Conservation (phyloP, 495 filamentous ascomycete genomes). For the Viridothelium virens region DNA sequence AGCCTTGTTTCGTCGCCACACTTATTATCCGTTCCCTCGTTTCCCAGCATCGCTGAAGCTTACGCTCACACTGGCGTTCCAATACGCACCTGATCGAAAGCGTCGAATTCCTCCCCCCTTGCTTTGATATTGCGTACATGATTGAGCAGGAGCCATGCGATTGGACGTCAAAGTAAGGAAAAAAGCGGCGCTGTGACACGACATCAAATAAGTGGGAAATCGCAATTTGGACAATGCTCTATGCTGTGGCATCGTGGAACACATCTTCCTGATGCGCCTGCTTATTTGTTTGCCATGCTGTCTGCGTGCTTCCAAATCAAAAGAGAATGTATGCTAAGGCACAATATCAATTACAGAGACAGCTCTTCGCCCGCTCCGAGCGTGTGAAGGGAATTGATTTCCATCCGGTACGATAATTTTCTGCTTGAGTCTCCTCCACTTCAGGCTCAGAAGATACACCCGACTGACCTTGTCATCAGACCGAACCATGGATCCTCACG, state of each 20-base stretch:
- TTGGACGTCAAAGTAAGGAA: conserved; percentile 80
- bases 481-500: conserved; percentile 64
- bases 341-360: conserved; percentile 47
- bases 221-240: too few relatives aligned
- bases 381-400: conserved; percentile 97
- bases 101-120: neutral
- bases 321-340: conserved; percentile 33
- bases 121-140: neutral
- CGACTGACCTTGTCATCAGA: neutral
- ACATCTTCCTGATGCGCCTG: neutral
- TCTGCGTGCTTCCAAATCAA: conserved; percentile 14
- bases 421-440: too few relatives aligned
- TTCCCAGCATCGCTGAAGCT: neutral
- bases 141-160: conserved; percentile 49
- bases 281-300: conserved; percentile 2
- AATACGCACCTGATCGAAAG: neutral
- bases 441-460: too few relatives aligned
- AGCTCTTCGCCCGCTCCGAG: conserved; percentile 77
- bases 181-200: too few relatives aligned
- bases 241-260: too few relatives aligned
- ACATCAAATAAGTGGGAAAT: too few relatives aligned
- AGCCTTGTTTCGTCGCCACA: too few relatives aligned
- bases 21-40: neutral
- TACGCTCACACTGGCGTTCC: neutral
- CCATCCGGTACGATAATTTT: conserved; percentile 48